phyloP scores from a whole-genome alignment of 75 land plant genomes.

The Azolla pinnata region DNA sequence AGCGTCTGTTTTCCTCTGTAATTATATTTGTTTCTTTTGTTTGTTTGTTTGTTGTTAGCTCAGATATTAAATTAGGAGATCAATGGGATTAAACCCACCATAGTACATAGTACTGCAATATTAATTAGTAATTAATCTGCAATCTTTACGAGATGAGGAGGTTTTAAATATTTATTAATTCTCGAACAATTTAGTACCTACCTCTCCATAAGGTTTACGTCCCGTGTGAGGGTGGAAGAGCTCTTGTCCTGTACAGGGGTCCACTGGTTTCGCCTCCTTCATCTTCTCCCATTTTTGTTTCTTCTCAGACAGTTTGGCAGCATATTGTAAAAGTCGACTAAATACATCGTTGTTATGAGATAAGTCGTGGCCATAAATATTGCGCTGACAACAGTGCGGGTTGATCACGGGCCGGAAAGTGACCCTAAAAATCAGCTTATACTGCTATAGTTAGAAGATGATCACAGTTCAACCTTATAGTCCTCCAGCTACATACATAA shows the following conservation, averaged over 20 bases:
- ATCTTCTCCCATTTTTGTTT: slow-evolving; percentile 10
- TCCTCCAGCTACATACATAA: no score
- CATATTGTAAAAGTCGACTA: slow-evolving; percentile 27
- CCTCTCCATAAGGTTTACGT: slow-evolving; percentile 24
- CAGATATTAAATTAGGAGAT: no score
- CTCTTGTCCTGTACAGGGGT: slow-evolving; percentile 21
- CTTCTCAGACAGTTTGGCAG: slow-evolving; percentile 21
- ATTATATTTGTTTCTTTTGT: no score
- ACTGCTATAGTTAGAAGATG: no score
- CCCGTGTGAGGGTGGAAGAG: slow-evolving; percentile 24
- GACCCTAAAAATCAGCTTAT: no score
- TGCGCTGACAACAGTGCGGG: slow-evolving; percentile 3
- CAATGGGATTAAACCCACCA: no score
- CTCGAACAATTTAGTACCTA: no score
- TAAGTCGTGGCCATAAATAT: no score
- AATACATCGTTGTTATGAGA: slow-evolving; percentile 18
- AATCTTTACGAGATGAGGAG: background rate
- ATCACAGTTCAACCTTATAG: no score
- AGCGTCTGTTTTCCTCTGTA: slow-evolving; percentile 20
- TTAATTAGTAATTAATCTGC: background rate
- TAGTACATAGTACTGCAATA: background rate
- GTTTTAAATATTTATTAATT: no score
- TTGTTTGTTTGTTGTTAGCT: no score
- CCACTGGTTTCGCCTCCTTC: slow-evolving; percentile 15
- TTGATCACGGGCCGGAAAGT: slow-evolving; percentile 27